Percentiles rank a stretch among this genome's conserved stretches.
These are phyloP conservation scores for Penicillium longicatenatum DNA, from an alignment of 495 filamentous ascomycete species.

Conservation along the genomic window DNA sequence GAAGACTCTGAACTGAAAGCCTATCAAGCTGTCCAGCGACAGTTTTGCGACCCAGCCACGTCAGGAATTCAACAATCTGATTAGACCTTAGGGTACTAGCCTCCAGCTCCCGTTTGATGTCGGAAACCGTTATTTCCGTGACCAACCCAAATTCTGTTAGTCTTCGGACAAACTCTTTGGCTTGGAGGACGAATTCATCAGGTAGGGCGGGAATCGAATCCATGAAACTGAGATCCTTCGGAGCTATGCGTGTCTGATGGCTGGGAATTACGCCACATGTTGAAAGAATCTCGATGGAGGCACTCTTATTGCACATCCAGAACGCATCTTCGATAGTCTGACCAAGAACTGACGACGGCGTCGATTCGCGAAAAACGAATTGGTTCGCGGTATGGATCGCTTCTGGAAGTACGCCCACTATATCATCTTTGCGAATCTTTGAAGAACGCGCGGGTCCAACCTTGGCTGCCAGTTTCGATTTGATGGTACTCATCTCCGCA, in stretches of 20 bases:
- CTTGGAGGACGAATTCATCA: conserved; percentile 64
- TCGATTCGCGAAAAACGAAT: conserved; percentile 85
- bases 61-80: conserved; percentile 78
- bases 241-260: conserved; percentile 73
- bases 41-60: conserved; percentile 75
- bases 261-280: conserved; percentile 81
- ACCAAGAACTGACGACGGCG: conserved; percentile 77
- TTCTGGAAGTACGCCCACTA: conserved; percentile 69
- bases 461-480: conserved; percentile 37
- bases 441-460: conserved; percentile 50
- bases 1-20: conserved; percentile 60
- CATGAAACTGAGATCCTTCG: conserved; percentile 84
- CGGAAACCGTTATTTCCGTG: conserved; percentile 78
- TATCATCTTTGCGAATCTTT: conserved; percentile 60
- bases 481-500: conserved; percentile 79
- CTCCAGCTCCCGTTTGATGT: conserved; percentile 80
- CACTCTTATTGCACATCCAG: conserved; percentile 83
- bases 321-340: conserved; percentile 89
- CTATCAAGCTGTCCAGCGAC: conserved; percentile 66
- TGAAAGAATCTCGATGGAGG: conserved; percentile 83
- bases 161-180: conserved; percentile 70
- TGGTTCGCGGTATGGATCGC: conserved; percentile 71
- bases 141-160: conserved; percentile 79
- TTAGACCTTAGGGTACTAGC: conserved; percentile 70
- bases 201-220: conserved; percentile 88